Evolutionary conservation across 2,329 filamentous ascomycete species (phyloP).

Genomic region (Xylaria sp.): DNA sequence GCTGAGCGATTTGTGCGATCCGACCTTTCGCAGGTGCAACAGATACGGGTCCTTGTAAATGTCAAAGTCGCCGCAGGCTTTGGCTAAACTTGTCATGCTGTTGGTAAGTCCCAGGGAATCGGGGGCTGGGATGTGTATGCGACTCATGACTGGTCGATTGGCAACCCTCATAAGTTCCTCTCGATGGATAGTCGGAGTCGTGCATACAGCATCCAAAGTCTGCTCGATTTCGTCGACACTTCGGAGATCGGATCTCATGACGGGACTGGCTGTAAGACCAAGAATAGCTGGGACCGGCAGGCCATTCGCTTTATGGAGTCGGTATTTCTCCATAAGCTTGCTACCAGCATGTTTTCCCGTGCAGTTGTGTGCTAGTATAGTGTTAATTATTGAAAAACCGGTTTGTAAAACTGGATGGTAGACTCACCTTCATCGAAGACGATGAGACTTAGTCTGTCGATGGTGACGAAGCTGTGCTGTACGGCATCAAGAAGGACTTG

Average conservation of each 20-base stretch:
- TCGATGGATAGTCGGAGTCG: slow-evolving; percentile 62
- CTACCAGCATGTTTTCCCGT: slow-evolving; percentile 57
- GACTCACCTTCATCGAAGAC: slow-evolving; percentile 75
- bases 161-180: slow-evolving; percentile 64
- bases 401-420: background rate
- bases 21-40: slow-evolving; percentile 39
- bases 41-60: slow-evolving; percentile 59
- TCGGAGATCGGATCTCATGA: slow-evolving; percentile 52
- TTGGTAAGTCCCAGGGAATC: slow-evolving; percentile 22
- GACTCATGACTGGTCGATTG: slow-evolving; percentile 56
- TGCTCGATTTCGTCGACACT: slow-evolving; percentile 59
- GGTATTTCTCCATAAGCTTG: slow-evolving; percentile 70
- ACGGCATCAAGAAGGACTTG: slow-evolving; percentile 71
- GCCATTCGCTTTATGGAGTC: slow-evolving; percentile 38
- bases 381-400: slow-evolving; percentile 18
- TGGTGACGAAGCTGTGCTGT: slow-evolving; percentile 64
- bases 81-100: slow-evolving; percentile 41
- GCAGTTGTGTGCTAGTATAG: slow-evolving; percentile 66
- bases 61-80: slow-evolving; percentile 42
- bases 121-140: slow-evolving; percentile 19
- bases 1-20: slow-evolving; percentile 37
- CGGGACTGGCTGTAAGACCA: slow-evolving; percentile 75
- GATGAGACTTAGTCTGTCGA: slow-evolving; percentile 60
- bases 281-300: slow-evolving; percentile 58
- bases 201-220: slow-evolving; percentile 64